Percentiles rank a stretch among this genome's conserved stretches.
Conservation (phyloP, 192 early-diverging fungal genomes). For the Coemansia sp. region DNA sequence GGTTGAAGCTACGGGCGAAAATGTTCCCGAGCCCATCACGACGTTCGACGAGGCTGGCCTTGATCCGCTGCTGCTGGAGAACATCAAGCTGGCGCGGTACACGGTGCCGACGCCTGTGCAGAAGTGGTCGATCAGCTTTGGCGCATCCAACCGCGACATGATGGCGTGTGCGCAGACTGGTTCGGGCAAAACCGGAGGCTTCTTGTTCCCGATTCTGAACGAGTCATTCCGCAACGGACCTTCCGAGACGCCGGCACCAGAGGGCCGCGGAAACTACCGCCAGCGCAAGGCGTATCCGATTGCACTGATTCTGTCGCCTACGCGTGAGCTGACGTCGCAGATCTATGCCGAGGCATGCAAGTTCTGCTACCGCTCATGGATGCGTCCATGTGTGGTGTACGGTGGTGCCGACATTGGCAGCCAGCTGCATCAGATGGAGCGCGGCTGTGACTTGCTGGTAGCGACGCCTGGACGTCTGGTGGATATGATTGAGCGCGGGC, state of each 20-base stretch:
- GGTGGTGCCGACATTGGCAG: conserved; percentile 90
- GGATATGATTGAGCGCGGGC: conserved; percentile 83
- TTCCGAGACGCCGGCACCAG: conserved; percentile 48
- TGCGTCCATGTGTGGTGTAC: conserved; percentile 89
- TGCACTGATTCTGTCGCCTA: conserved; percentile 71
- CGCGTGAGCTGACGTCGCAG: conserved; percentile 73
- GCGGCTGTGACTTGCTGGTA: conserved; percentile 91
- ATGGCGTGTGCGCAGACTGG: conserved; percentile 99
- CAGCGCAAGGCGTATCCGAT: conserved; percentile 60
- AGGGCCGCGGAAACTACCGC: conserved; percentile 53
- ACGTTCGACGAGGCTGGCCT: conserved; percentile 69
- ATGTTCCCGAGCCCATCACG: conserved; percentile 64
- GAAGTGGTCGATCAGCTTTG: conserved; percentile 86
- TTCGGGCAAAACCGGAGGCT: conserved; percentile 93
- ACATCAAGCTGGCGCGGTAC: conserved; percentile 87
- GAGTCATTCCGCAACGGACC: conserved; percentile 86
- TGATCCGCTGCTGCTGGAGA: conserved; percentile 82
- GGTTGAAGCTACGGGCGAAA: conserved; percentile 79
- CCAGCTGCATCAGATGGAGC: conserved; percentile 84
- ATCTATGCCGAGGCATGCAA: conserved; percentile 69
- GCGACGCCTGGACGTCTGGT: conserved; percentile 93
- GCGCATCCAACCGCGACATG: conserved; percentile 80
- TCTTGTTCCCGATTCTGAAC: conserved; percentile 94
- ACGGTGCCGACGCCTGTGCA: conserved; percentile 92
- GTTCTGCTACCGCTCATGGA: conserved; percentile 87